Percentiles rank a stretch among this genome's conserved stretches.
Evolutionary conservation across 225 moss, liverwort and hornwort genomes (phyloP).

Genomic region (Marchantia polymorpha): DNA sequence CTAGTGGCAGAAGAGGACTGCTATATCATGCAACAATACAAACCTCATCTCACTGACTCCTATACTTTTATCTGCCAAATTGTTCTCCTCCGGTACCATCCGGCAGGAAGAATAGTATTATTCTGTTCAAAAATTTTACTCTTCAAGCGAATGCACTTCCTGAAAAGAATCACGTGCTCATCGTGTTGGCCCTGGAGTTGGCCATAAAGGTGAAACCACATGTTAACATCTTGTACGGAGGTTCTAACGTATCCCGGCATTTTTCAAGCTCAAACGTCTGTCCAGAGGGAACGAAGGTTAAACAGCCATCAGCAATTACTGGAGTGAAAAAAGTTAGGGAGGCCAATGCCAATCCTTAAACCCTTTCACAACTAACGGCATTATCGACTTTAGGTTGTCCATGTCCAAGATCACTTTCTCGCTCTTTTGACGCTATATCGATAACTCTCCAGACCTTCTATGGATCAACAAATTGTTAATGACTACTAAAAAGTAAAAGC

Average conservation of each 20-base stretch:
- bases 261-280: neutral
- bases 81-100: neutral
- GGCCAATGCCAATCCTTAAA: neutral
- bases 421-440: neutral
- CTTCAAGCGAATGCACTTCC: neutral
- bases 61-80: neutral
- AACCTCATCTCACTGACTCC: slow-evolving; percentile 1
- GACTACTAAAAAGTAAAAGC: neutral
- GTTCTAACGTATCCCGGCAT: too few species aligned
- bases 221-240: neutral
- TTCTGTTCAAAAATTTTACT: neutral
- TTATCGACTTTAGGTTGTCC: neutral
- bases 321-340: neutral
- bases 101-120: neutral
- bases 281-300: too few species aligned
- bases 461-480: neutral
- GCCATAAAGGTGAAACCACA: neutral
- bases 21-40: neutral
- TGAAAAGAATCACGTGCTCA: neutral
- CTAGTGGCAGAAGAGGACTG: neutral
- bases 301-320: too few species aligned
- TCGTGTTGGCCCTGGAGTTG: slow-evolving; percentile 4
- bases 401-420: neutral
- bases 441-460: neutral
- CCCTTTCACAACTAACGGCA: neutral